Evolutionary conservation across 768 basidiomycete genomes (phyloP).

Genomic region (Lactarius indigo): DNA sequence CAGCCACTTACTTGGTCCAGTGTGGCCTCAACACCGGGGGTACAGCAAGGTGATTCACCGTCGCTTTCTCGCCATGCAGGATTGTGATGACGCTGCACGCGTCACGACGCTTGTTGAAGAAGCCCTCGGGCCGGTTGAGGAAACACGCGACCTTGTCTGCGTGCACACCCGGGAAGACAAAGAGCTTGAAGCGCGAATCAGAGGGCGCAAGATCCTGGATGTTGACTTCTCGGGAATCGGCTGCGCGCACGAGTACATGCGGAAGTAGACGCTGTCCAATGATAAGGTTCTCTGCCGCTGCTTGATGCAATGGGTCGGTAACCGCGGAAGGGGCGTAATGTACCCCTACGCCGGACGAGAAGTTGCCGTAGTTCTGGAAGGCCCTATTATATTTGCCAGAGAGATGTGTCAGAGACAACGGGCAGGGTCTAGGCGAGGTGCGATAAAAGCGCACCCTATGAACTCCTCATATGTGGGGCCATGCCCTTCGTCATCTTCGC

Average conservation of each 20-base stretch:
- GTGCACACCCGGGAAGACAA: constrained; percentile 40
- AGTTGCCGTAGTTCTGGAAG: constrained; percentile 44
- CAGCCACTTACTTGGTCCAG: constrained; percentile 40
- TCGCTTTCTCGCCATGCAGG: constrained; percentile 34
- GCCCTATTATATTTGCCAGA: constrained; percentile 31
- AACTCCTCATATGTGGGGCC: constrained; percentile 52
- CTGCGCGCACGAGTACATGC: constrained; percentile 44
- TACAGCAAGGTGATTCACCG: constrained; percentile 33
- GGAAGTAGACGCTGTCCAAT: constrained; percentile 52
- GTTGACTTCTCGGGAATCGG: constrained; percentile 45
- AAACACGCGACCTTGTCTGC: constrained; percentile 31
- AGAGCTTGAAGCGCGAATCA: constrained; percentile 47
- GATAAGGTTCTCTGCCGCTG: constrained; percentile 37
- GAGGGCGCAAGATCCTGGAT: constrained; percentile 48
- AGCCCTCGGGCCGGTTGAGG: constrained; percentile 29
- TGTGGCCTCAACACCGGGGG: constrained; percentile 36
- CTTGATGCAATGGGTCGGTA: constrained; percentile 36
- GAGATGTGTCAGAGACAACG: not conserved
- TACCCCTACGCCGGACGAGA: constrained; percentile 48
- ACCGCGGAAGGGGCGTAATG: constrained; percentile 44
- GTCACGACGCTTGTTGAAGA: constrained; percentile 28
- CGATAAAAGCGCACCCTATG: constrained; percentile 34
- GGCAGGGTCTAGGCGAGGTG: not conserved
- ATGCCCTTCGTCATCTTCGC: constrained; percentile 34
- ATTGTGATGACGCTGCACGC: constrained; percentile 35